Conservation (phyloP, 2,329 filamentous ascomycete species). For the Fulvia fulva region DNA sequence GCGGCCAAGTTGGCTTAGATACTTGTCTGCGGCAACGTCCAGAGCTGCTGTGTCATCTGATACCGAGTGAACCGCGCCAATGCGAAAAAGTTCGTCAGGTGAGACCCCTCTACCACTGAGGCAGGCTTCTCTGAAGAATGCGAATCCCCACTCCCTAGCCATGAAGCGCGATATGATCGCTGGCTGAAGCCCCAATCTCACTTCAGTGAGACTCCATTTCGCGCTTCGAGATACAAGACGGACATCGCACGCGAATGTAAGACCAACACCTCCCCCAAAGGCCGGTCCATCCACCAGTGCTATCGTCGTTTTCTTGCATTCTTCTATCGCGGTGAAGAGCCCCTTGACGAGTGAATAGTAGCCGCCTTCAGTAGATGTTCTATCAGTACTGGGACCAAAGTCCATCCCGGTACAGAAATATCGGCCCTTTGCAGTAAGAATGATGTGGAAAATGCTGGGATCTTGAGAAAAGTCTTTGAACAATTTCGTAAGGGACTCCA, state of each 20-base stretch:
- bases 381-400: constrained; percentile 10
- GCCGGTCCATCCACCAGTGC: constrained; percentile 16
- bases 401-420: constrained; percentile 26
- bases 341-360: constrained; percentile 17
- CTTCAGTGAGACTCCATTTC: constrained; percentile 18
- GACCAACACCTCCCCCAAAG: constrained; percentile 19
- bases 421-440: constrained; percentile 18
- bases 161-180: constrained; percentile 23
- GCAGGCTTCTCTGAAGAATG: constrained; percentile 20
- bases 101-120: constrained; percentile 14
- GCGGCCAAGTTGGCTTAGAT: constrained; percentile 10
- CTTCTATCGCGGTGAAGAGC: constrained; percentile 18
- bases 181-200: constrained; percentile 19
- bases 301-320: constrained; percentile 19
- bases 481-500: constrained; percentile 15
- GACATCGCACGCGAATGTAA: constrained; percentile 21
- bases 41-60: constrained; percentile 6
- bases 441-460: constrained; percentile 14
- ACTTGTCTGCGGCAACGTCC: background rate
- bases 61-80: constrained; percentile 15
- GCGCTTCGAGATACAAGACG: constrained; percentile 15
- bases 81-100: constrained; percentile 12
- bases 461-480: constrained; percentile 15
- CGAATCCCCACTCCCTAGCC: constrained; percentile 17
- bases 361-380: constrained; percentile 7